Evolutionary conservation across 2,329 filamentous ascomycete species (phyloP).

Genomic region (Lachnum nothofagi): DNA sequence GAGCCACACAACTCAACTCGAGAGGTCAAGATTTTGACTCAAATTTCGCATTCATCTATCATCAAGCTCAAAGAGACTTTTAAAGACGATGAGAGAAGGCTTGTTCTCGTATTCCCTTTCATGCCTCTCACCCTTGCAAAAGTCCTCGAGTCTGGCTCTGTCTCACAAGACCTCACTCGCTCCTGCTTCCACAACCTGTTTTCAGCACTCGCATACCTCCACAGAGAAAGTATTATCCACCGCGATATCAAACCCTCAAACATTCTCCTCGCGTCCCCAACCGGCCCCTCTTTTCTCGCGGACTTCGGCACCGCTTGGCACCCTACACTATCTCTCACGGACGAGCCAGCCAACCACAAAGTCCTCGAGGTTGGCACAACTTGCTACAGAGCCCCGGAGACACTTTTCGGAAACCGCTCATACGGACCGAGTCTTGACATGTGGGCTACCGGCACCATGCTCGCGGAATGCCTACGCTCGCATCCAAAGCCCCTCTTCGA

Average conservation of each 20-base stretch:
- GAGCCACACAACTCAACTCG: slow-evolving; percentile 78
- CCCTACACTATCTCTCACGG: slow-evolving; percentile 45
- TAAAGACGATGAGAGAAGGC: slow-evolving; percentile 61
- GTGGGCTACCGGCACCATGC: slow-evolving; percentile 81
- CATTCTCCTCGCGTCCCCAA: slow-evolving; percentile 62
- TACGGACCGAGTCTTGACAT: slow-evolving; percentile 76
- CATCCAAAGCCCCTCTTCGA: slow-evolving; percentile 68
- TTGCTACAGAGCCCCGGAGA: slow-evolving; percentile 82
- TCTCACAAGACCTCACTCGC: slow-evolving; percentile 31
- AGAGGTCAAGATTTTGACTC: slow-evolving; percentile 69
- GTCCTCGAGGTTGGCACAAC: slow-evolving; percentile 92
- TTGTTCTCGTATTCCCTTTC: slow-evolving; percentile 82
- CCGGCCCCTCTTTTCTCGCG: slow-evolving; percentile 71
- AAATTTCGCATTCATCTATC: slow-evolving; percentile 52
- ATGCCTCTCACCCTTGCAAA: slow-evolving; percentile 66
- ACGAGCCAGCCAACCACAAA: slow-evolving; percentile 64
- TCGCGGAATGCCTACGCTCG: slow-evolving; percentile 65
- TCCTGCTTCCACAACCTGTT: slow-evolving; percentile 63
- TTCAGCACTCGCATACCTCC: slow-evolving; percentile 64
- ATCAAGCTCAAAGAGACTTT: slow-evolving; percentile 71
- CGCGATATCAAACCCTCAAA: slow-evolving; percentile 93
- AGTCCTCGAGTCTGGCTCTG: slow-evolving; percentile 52
- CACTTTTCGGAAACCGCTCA: slow-evolving; percentile 73
- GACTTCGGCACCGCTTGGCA: slow-evolving; percentile 93
- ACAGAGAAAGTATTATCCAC: slow-evolving; percentile 74